These are phyloP conservation scores for Sophora flavescens DNA, from an alignment of 306 rosid species.

Conservation along the genomic window DNA sequence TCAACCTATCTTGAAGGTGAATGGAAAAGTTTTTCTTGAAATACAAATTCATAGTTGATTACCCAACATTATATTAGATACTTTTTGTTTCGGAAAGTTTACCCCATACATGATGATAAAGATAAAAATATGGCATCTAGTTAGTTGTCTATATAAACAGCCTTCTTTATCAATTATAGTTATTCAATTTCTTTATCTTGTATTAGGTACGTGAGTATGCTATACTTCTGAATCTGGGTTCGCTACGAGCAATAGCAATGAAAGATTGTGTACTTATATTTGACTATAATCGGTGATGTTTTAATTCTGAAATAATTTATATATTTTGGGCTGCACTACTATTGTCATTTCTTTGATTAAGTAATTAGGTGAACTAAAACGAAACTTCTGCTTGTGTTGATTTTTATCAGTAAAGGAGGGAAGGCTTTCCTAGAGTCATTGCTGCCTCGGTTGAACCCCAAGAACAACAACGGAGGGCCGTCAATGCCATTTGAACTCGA, in stretches of 20 bases:
- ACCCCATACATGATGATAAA: constrained; percentile 3
- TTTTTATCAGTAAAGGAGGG: constrained; percentile 80
- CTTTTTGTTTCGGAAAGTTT: constrained; percentile 21
- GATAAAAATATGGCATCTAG: constrained; percentile 27
- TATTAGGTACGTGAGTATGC: constrained; percentile 94
- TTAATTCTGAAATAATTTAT: constrained; percentile 40
- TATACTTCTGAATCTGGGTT: constrained; percentile 91
- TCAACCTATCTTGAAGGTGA: constrained; percentile 14
- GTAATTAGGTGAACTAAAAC: constrained; percentile 38
- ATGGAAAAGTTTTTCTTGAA: constrained; percentile 16
- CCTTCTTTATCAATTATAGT: not conserved
- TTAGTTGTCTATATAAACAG: not conserved
- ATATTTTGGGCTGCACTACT: constrained; percentile 31
- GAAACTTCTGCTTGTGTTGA: constrained; percentile 43
- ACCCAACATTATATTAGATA: not conserved
- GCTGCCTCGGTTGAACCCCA: constrained; percentile 89
- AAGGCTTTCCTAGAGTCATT: constrained; percentile 86
- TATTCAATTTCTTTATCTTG: constrained; percentile 41
- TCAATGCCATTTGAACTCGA: constrained; percentile 96
- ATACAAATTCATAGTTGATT: not conserved
- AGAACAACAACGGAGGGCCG: constrained; percentile 79
- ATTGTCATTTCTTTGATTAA: constrained; percentile 22
- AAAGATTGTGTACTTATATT: constrained; percentile 83
- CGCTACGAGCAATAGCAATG: constrained; percentile 97
- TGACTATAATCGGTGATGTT: constrained; percentile 78